Base-by-base conservation (phyloP, 2,329 filamentous ascomycete species). In the Botryosphaeria dothidea region DNA sequence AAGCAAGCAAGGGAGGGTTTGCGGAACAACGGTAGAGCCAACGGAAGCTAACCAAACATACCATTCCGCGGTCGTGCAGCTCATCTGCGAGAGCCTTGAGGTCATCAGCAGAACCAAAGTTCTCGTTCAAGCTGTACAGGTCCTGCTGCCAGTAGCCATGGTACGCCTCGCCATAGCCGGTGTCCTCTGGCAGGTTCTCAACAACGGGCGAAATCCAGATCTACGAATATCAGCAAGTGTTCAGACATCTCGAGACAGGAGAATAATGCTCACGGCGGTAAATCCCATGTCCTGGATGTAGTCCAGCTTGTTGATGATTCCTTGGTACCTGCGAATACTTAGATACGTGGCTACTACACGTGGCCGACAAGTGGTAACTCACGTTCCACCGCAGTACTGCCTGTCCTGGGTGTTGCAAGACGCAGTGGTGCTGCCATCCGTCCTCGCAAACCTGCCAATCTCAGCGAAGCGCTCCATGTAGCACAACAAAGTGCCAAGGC, bases 201-300 rank as follows among this genome's bases (percentile, higher is more conserved):
- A 77, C 78, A 8, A 82, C 69, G 0, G 81, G 81, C 1, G 80
- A 82, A n/a, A 83, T 82, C 81, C 81, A 83, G 25, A 82, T 77
- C 68, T 76, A 36, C 48, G 36, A 31, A 31, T 17, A 15, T 25
- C 8, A 25, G 38, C 11, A 23, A 36, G 36, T 45, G 4, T 15
- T 34, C 2, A 17, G 4, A 41, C 38, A 2, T 15, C 21, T 13
- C 13, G 11, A 2, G 8, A 29, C 6, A 27, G 19, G 17, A 57
- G 4, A n/a, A 29, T 8, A 29, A 36, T 17, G 71, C 84, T 71
- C 69, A 86, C 77, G 45, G 85, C 85, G 64, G 83, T 83, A 67
- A 87, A 87, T 25, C 85, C 85, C 82, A 88, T 85, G 51, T 81
- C 81, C 70, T 86, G 80, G 72, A 89, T 88, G 72, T 89, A 89